Conservation (phyloP, 306 rosid species). For the Cucurbita argyrosperma region DNA sequence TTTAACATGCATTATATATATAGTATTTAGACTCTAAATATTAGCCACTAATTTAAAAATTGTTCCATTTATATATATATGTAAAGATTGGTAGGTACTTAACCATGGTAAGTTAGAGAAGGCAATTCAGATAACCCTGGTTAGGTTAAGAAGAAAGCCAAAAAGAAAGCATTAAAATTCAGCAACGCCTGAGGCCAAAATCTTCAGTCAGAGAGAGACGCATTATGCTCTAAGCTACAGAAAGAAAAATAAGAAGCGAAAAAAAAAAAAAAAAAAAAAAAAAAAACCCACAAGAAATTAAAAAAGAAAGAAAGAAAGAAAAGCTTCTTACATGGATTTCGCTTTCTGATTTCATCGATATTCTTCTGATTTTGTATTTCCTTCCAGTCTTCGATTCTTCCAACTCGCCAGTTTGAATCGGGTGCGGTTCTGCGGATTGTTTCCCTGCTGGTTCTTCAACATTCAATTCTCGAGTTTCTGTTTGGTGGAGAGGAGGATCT, state of each 20-base stretch:
- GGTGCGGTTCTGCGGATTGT: constrained; percentile 34
- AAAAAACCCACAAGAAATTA: neutral
- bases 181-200: neutral
- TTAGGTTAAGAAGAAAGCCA: constrained; percentile 11
- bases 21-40: no score
- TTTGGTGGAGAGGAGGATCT: constrained; percentile 13
- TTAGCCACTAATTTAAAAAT: no score
- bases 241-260: neutral
- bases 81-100: neutral
- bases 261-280: neutral
- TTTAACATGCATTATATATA: no score
- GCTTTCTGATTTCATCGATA: constrained; percentile 4
- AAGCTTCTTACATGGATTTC: neutral
- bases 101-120: constrained; percentile 15
- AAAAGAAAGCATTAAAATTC: neutral
- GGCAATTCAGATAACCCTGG: constrained; percentile 10
- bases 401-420: constrained; percentile 20
- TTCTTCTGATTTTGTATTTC: constrained; percentile 30
- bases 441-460: constrained; percentile 2
- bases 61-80: no score
- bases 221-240: neutral
- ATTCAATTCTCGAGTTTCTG: constrained; percentile 12
- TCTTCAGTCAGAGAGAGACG: neutral
- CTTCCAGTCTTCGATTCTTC: constrained; percentile 27
- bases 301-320: neutral